Evolutionary conservation across 495 filamentous ascomycete species (phyloP), one percentile per base, ranked within the genome.

Genomic region (Daldinia grandis): DNA sequence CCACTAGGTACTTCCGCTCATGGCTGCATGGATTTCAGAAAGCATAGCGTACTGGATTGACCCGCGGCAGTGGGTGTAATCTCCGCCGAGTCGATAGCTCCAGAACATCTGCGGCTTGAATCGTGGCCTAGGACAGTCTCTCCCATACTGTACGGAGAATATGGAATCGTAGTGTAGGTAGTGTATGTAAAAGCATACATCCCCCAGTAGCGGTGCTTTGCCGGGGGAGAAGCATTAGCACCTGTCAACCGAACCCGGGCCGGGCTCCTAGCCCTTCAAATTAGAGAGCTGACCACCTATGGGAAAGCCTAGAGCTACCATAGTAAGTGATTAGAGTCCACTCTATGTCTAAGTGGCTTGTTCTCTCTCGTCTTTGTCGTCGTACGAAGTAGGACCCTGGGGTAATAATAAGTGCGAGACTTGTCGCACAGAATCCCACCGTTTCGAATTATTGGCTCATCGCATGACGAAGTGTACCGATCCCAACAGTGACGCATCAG

Each of bases 41-140:
- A 37, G 54, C 58, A 53, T 64, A 63, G 30, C 6, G 72, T 47
- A 61, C 67, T 79, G 73, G 72, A 69, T 72, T 71, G 74, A 78
- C 76, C 76, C 75, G 66, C 68, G 73, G 74, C 65, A 64, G 74
- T 77, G 76, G 74, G 54, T 64, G 74, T 78, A 79, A 75, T 76
- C 68, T 76, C 71, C 69, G 71, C 55, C 40, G 50, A 65, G 58
- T 68, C 63, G 49, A 67, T 67, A 74, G 67, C 62, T 74, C 68
- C 64, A 70, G 72, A 79, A 64, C 78, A 63, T 79, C 79, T 80
- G 69, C 69, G 69, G 69, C 69, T 72, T 72, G 69, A 47, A 72
- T 64, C 62, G 40, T 63, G 55, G 14, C 30, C 38, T 64, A 27
- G 64, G 59, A 72, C 69, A 72, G 69, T 72, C 38, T 44, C 40